Base-by-base conservation (phyloP, 495 filamentous ascomycete species). In the Lentithecium fluviatile region DNA sequence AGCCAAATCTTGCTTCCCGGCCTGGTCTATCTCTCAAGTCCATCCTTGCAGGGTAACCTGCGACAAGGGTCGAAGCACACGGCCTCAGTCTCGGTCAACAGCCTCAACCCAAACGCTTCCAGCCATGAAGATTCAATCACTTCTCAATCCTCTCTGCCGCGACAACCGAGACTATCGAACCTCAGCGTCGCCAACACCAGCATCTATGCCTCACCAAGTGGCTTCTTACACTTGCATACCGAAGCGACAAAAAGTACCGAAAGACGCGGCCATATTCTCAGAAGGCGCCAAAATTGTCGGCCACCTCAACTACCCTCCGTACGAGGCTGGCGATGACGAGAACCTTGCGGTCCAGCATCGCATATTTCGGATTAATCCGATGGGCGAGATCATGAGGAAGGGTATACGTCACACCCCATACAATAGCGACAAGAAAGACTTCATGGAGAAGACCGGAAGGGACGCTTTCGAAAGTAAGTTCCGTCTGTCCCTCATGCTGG, bases 351-450 rank as follows among this genome's bases (percentile, higher is more conserved):
- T 71, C n/a, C 75, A 82, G 50, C 79, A 90, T 59, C 71, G 74
- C 17, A 76, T 76, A 40, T 92, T 87, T 68, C 74, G 80, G 11
- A 73, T 96, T 25, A 78, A 80, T 60, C 88, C 89, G 12, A 74
- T 86, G 63, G 85, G 87, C 20, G 73, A 82, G 12, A 91, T 98
- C 64, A 20, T 11, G 15, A 77, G 73, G 40, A 75, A 85, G 2
- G 90, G 79, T 64, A 82, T 80, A 52, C 82, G 85, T 45, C 89
- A 88, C 52, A 96, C 97, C 55, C 94, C 94, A 0, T 98, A 97
- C 73, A 88, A 87, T 52, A 96, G 92, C 67, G 87, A 89, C 59
- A 98, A 97, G 79, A 95, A 93, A 75, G 76, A 81, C 19, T 94
- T 98, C 62, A 81, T 84, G 52, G 82, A 86, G 67, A 91, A 85